A percentile compares a stretch with the other conserved stretches of the same genome.
Conservation (phyloP, 129 eudicot species). For the Lactuca saligna region DNA sequence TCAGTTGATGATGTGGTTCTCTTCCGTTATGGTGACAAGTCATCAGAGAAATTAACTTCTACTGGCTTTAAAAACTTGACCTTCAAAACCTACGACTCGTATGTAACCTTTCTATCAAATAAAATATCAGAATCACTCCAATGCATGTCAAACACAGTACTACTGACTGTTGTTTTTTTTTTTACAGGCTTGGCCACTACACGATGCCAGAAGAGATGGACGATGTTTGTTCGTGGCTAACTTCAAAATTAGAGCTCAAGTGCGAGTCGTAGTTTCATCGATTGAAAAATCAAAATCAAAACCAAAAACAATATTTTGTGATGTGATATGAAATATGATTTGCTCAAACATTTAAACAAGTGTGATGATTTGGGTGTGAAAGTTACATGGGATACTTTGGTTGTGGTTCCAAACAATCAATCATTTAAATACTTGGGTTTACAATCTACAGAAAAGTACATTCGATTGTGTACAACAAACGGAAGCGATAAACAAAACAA, state of each 20-base stretch:
- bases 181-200: constrained; percentile 79
- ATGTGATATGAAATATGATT: constrained; percentile 21
- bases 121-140: too few relatives aligned
- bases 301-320: constrained; percentile 23
- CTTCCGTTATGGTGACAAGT: constrained; percentile 67
- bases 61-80: constrained; percentile 63
- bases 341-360: constrained; percentile 4
- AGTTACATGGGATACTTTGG: not conserved
- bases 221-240: constrained; percentile 80
- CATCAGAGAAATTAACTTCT: constrained; percentile 52
- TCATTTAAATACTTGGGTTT: constrained; percentile 6
- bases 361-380: not conserved
- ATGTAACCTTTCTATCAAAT: constrained; percentile 22
- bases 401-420: constrained; percentile 26
- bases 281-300: not conserved
- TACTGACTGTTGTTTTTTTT: not conserved
- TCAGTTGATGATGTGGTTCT: constrained; percentile 91
- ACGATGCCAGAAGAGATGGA: constrained; percentile 91
- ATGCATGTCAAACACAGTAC: not conserved
- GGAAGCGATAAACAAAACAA: constrained; percentile 8
- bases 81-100: constrained; percentile 71
- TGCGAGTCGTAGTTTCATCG: constrained; percentile 11
- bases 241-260: constrained; percentile 65
- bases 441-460: constrained; percentile 23
- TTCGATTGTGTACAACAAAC: constrained; percentile 32